These are phyloP conservation scores for Ogataea nitratoaversa DNA, from an alignment of 805 yeast species.

Conservation along the genomic window DNA sequence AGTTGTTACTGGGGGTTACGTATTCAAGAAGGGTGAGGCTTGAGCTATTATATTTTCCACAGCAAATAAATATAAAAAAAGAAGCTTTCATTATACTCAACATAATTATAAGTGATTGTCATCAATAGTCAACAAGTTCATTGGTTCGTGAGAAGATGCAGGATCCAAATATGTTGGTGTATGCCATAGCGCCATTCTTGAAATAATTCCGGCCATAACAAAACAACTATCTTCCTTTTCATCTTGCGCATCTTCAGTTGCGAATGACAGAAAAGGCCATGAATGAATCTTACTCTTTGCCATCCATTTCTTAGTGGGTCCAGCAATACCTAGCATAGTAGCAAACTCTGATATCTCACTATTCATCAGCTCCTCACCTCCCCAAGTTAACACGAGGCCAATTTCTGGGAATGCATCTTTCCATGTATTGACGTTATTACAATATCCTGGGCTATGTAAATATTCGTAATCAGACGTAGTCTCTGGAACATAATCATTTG, in stretches of 20 bases:
- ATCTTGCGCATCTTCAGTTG: constrained; percentile 38
- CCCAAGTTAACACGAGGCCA: constrained; percentile 41
- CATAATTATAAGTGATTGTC: constrained; percentile 21
- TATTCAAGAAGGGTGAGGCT: too few species aligned
- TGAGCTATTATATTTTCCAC: too few species aligned
- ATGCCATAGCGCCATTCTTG: constrained; percentile 42
- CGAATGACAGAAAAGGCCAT: constrained; percentile 44
- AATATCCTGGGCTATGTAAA: constrained; percentile 31
- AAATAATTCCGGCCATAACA: constrained; percentile 34
- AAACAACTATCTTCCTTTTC: constrained; percentile 42
- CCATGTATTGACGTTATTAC: constrained; percentile 35
- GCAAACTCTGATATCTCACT: constrained; percentile 34
- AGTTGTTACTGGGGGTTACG: too few species aligned
- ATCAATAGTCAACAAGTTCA: constrained; percentile 32
- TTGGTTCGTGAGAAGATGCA: constrained; percentile 23
- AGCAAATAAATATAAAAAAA: too few species aligned
- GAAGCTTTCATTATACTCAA: too few species aligned
- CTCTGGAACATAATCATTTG: constrained; percentile 12
- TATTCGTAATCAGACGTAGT: constrained; percentile 15
- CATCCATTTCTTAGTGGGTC: constrained; percentile 32
- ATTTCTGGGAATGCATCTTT: constrained; percentile 34
- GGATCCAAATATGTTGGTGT: constrained; percentile 28
- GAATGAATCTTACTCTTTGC: constrained; percentile 37
- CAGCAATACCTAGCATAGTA: constrained; percentile 20
- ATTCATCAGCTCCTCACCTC: constrained; percentile 38